Evolutionary conservation across 1,284 basidiomycete genomes (phyloP).

Genomic region (Tilletia walkeri): DNA sequence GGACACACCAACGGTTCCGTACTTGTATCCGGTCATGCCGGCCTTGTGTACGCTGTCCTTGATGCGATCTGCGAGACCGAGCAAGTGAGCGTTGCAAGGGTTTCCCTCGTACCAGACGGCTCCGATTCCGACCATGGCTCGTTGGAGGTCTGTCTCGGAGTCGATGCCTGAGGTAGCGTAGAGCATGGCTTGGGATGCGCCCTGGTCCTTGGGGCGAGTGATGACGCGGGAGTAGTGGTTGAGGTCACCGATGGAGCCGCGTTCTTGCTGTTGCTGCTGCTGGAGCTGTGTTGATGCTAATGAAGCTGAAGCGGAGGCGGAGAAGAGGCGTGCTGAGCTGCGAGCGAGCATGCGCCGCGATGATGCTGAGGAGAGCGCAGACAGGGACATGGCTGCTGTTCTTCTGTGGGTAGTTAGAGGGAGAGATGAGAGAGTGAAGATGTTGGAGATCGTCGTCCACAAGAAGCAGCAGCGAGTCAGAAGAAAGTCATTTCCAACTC

Average conservation of each 20-base stretch:
- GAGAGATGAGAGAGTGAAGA: neutral
- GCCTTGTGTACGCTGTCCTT: conserved; percentile 45
- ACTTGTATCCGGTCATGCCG: conserved; percentile 54
- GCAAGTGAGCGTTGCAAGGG: conserved; percentile 54
- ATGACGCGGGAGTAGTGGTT: conserved; percentile 51
- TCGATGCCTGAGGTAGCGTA: conserved; percentile 53
- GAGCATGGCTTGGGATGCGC: conserved; percentile 54
- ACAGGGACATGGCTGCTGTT: neutral
- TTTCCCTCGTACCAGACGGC: conserved; percentile 55
- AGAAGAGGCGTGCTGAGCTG: neutral
- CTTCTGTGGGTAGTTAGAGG: neutral
- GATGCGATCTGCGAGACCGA: conserved; percentile 48
- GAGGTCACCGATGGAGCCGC: conserved; percentile 33
- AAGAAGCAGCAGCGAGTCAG: neutral
- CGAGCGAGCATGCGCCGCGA: neutral
- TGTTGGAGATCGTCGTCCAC: neutral
- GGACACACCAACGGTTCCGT: conserved; percentile 53
- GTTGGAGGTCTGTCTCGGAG: conserved; percentile 47
- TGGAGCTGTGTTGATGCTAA: neutral
- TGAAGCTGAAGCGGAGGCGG: neutral
- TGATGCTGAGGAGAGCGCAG: conserved; percentile 8
- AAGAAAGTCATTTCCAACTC: conserved; percentile 2
- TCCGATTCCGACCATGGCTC: conserved; percentile 54
- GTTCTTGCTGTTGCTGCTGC: neutral
- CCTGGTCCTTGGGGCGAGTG: conserved; percentile 54